phyloP scores from a whole-genome alignment of 768 basidiomycete genomes.

The Mycena sanguinolenta region DNA sequence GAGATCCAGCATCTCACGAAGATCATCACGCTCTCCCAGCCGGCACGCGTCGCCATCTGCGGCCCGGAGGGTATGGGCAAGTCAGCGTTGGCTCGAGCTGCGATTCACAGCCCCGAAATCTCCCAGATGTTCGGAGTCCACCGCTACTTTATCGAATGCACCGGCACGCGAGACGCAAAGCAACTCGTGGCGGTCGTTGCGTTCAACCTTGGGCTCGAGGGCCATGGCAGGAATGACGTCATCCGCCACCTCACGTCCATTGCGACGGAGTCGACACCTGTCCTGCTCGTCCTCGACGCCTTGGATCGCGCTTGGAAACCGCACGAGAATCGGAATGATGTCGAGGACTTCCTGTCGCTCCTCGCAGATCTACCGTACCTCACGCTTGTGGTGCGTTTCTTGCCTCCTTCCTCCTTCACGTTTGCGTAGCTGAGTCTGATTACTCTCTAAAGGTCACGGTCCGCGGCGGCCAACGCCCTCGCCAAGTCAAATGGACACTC shows the following conservation, averaged over 20 bases:
- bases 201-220: constrained; percentile 3
- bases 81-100: constrained; percentile 25
- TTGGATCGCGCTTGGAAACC: constrained; percentile 26
- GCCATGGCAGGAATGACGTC: constrained; percentile 10
- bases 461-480: constrained; percentile 30
- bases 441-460: constrained; percentile 17
- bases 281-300: constrained; percentile 27
- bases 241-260: neutral
- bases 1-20: constrained; percentile 28
- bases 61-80: constrained; percentile 29
- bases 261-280: constrained; percentile 6
- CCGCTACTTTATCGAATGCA: constrained; percentile 28
- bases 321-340: constrained; percentile 9
- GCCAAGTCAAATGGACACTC: constrained; percentile 35
- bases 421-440: neutral
- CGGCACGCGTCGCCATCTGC: constrained; percentile 20
- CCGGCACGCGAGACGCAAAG: neutral
- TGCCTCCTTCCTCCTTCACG: neutral
- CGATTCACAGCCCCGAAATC: constrained; percentile 11
- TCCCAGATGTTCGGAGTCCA: neutral
- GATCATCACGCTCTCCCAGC: constrained; percentile 7
- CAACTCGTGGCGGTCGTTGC: constrained; percentile 15
- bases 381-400: constrained; percentile 27
- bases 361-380: constrained; percentile 27
- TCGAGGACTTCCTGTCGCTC: constrained; percentile 28